A percentile compares a stretch with the other conserved stretches of the same genome.
Evolutionary conservation across 192 early-diverging fungal genomes (phyloP).

Genomic region (Dispira simplex): DNA sequence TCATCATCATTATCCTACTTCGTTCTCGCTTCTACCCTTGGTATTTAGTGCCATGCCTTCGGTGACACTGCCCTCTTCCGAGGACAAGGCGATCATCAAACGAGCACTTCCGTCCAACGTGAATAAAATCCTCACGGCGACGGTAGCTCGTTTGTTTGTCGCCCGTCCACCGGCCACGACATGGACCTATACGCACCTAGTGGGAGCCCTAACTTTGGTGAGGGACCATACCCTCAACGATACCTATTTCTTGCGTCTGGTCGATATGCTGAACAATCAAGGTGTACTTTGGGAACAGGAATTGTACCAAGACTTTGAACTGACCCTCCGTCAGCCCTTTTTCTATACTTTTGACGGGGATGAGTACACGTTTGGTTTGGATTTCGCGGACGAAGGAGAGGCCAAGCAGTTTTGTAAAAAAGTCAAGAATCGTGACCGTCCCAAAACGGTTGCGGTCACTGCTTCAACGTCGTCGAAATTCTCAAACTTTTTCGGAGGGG

Average conservation of each 20-base stretch:
- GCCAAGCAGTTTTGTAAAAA: slow-evolving; percentile 47
- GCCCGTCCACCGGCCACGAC: slow-evolving; percentile 43
- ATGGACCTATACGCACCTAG: slow-evolving; percentile 54
- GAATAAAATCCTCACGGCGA: slow-evolving; percentile 60
- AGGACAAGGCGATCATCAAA: slow-evolving; percentile 47
- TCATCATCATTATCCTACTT: too few relatives aligned
- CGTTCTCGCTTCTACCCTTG: too few relatives aligned
- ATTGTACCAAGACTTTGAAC: slow-evolving; percentile 55
- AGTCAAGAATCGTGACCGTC: slow-evolving; percentile 31
- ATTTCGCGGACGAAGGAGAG: slow-evolving; percentile 51
- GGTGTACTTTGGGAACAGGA: slow-evolving; percentile 73
- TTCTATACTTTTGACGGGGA: slow-evolving; percentile 55
- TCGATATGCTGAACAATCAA: slow-evolving; percentile 40
- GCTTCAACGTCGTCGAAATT: slow-evolving; percentile 14
- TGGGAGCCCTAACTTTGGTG: slow-evolving; percentile 55
- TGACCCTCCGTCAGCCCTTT: slow-evolving; percentile 37
- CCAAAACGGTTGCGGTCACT: slow-evolving; percentile 13
- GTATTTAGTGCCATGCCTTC: slow-evolving; percentile 29
- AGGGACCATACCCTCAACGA: slow-evolving; percentile 37
- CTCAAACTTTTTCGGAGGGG: slow-evolving; percentile 12
- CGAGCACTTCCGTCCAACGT: slow-evolving; percentile 35
- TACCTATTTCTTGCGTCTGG: slow-evolving; percentile 51
- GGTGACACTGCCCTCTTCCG: slow-evolving; percentile 38
- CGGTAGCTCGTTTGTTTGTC: slow-evolving; percentile 57
- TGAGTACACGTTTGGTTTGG: slow-evolving; percentile 45